These are phyloP conservation scores for Apiospora saccharicola DNA, from an alignment of 2,329 filamentous ascomycete genomes.

Conservation along the genomic window DNA sequence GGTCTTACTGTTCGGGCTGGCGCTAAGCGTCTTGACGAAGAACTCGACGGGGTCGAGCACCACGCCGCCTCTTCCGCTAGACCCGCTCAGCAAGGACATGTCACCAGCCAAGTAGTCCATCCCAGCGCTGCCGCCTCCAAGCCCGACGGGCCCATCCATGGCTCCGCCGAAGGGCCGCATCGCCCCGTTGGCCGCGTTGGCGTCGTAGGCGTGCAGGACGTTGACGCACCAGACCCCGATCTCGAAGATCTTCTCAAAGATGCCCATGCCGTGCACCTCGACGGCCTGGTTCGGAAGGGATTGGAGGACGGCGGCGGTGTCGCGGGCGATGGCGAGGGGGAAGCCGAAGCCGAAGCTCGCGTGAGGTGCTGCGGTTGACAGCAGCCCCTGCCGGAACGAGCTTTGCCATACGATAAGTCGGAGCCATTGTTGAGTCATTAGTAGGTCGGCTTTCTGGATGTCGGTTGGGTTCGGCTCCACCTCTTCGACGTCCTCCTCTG, in stretches of 20 bases:
- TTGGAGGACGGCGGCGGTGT: slow-evolving; percentile 56
- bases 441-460: slow-evolving; percentile 72
- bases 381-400: slow-evolving; percentile 69
- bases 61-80: slow-evolving; percentile 41
- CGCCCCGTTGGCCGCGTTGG: slow-evolving; percentile 29
- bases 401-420: slow-evolving; percentile 77
- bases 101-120: slow-evolving; percentile 45
- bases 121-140: slow-evolving; percentile 11
- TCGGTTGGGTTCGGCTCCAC: slow-evolving; percentile 59
- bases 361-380: slow-evolving; percentile 65
- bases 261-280: slow-evolving; percentile 57
- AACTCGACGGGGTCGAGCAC: slow-evolving; percentile 51
- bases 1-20: slow-evolving; percentile 51
- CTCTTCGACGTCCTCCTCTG: background rate
- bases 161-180: slow-evolving; percentile 33
- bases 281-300: slow-evolving; percentile 50
- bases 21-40: slow-evolving; percentile 52
- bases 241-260: slow-evolving; percentile 59
- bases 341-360: slow-evolving; percentile 68
- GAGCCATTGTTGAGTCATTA: slow-evolving; percentile 76
- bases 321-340: slow-evolving; percentile 67
- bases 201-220: slow-evolving; percentile 48
- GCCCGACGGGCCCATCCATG: slow-evolving; percentile 31
- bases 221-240: slow-evolving; percentile 55
- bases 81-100: slow-evolving; percentile 40